Evolutionary conservation across 2,329 filamentous ascomycete species (phyloP).

Genomic region (Cercospora citrullina): DNA sequence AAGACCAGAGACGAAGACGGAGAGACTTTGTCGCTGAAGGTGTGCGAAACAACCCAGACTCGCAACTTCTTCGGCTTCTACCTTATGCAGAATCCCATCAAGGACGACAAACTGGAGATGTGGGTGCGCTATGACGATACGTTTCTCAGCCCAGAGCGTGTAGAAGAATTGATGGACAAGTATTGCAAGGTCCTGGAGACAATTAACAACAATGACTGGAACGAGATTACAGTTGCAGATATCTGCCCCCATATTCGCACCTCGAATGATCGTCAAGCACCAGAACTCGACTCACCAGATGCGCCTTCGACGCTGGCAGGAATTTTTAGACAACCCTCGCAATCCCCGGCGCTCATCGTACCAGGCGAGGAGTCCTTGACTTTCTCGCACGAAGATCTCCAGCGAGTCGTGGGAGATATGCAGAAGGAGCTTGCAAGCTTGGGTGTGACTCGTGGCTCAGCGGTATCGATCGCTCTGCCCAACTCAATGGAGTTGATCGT

Average conservation of each 20-base stretch:
- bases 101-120: too few relatives aligned
- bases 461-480: slow-evolving; percentile 77
- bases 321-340: neutral
- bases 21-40: neutral
- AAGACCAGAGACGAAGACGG: neutral
- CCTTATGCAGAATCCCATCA: too few relatives aligned
- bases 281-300: neutral
- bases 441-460: slow-evolving; percentile 48
- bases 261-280: neutral
- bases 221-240: neutral
- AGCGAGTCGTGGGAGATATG: neutral
- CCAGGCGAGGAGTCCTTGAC: neutral
- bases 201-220: neutral
- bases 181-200: neutral
- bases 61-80: neutral
- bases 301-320: neutral
- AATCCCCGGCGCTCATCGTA: neutral
- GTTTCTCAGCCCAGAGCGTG: too few relatives aligned
- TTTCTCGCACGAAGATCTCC: neutral
- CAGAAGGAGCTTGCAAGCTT: neutral
- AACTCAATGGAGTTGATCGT: slow-evolving; percentile 88
- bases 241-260: neutral
- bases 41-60: neutral
- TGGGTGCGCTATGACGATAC: too few relatives aligned
- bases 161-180: neutral